Conservation (phyloP, 768 basidiomycete genomes). For the Naematelia encephala region DNA sequence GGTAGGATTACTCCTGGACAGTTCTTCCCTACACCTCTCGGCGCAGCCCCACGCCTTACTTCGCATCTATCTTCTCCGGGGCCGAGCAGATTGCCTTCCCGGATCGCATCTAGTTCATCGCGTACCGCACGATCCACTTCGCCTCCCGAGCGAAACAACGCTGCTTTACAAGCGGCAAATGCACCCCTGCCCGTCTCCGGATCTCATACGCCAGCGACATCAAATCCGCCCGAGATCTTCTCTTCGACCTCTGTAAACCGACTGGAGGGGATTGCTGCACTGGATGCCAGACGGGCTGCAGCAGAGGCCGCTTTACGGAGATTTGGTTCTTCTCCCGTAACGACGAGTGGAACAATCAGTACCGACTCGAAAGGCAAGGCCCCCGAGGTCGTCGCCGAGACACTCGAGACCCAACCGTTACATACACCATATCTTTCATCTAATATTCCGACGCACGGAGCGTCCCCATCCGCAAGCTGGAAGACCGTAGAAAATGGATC, state of each 20-base stretch:
- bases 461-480: not conserved
- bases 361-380: slow-evolving; percentile 23
- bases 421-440: slow-evolving; percentile 15
- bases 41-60: slow-evolving; percentile 19
- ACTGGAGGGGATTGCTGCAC: slow-evolving; percentile 6
- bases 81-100: not conserved
- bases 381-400: not conserved
- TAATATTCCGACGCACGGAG: slow-evolving; percentile 3
- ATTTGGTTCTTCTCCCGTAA: slow-evolving; percentile 26
- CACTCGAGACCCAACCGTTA: slow-evolving; percentile 11
- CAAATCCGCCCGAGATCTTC: slow-evolving; percentile 10
- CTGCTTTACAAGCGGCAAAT: not conserved
- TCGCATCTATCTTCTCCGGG: not conserved
- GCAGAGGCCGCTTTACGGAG: slow-evolving; percentile 67
- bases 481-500: slow-evolving; percentile 49
- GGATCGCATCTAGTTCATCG: not conserved
- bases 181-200: not conserved
- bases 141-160: not conserved
- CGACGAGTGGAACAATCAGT: not conserved
- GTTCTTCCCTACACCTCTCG: slow-evolving; percentile 37
- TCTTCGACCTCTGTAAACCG: slow-evolving; percentile 1
- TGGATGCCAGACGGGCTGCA: slow-evolving; percentile 59
- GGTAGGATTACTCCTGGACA: slow-evolving; percentile 33
- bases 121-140: not conserved
- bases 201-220: slow-evolving; percentile 4